Evolutionary conservation across 805 yeast genomes (phyloP).

Genomic region (Torulaspora delbrueckii): DNA sequence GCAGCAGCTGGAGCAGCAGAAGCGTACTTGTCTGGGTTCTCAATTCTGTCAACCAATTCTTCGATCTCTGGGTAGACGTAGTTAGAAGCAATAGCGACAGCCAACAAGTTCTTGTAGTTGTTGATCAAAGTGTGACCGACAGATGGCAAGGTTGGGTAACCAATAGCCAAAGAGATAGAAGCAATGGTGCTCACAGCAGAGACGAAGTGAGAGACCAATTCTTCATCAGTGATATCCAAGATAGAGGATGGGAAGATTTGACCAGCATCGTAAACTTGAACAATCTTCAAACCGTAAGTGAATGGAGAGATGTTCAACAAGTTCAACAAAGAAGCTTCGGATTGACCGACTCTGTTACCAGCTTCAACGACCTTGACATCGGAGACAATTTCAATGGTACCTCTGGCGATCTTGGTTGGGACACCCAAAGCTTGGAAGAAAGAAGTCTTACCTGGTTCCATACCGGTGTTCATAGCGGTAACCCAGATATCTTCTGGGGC

Average conservation of each 20-base stretch:
- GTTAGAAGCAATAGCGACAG: constrained; percentile 96
- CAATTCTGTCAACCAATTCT: constrained; percentile 98
- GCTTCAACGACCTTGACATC: constrained; percentile 93
- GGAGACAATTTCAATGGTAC: constrained; percentile 98
- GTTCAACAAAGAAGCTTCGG: constrained; percentile 98
- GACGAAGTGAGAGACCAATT: constrained; percentile 87
- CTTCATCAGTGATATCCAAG: constrained; percentile 98
- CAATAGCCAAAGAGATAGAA: constrained; percentile 92
- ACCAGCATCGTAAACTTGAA: constrained; percentile 97
- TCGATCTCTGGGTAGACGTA: constrained; percentile 99
- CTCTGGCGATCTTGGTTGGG: constrained; percentile 99
- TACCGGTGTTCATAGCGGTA: constrained; percentile 99
- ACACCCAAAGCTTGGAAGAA: constrained; percentile 99
- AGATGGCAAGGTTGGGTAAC: constrained; percentile 99
- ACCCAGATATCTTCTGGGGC: constrained; percentile 98
- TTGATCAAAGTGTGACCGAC: constrained; percentile 98
- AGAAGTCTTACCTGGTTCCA: constrained; percentile 99
- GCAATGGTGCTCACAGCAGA: constrained; percentile 92
- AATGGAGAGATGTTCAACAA: constrained; percentile 99
- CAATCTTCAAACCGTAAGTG: constrained; percentile 96
- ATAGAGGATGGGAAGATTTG: constrained; percentile 95
- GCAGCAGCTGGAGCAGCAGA: constrained; percentile 98
- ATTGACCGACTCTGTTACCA: constrained; percentile 91
- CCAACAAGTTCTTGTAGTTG: constrained; percentile 98
- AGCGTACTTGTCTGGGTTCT: constrained; percentile 99